Evolutionary conservation across 805 yeast species (phyloP).

Genomic region (Candida patagonica): DNA sequence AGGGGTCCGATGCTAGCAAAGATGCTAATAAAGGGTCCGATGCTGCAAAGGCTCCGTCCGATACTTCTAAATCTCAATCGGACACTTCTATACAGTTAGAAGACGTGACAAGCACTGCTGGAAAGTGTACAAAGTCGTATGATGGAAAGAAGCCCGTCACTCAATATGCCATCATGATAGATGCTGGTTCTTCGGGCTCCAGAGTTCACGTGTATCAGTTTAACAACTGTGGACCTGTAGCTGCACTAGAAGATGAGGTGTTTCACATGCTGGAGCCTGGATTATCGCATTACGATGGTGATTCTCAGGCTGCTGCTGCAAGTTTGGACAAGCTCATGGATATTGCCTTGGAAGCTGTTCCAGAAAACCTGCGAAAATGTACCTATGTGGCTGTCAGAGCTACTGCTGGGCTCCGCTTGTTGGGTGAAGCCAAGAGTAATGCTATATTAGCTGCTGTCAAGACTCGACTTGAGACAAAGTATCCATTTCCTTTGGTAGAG

Average conservation of each 20-base stretch:
- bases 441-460: constrained; percentile 72
- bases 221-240: constrained; percentile 78
- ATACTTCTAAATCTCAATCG: neutral
- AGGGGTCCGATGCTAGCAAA: no score
- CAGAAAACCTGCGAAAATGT: constrained; percentile 61
- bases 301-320: constrained; percentile 77
- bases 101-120: constrained; percentile 1
- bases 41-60: neutral
- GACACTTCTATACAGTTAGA: no score
- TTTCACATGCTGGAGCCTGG: constrained; percentile 93
- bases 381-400: constrained; percentile 96
- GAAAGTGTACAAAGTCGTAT: constrained; percentile 26
- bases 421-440: constrained; percentile 66
- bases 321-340: constrained; percentile 78
- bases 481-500: constrained; percentile 85
- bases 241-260: constrained; percentile 65
- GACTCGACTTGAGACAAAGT: constrained; percentile 62
- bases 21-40: neutral
- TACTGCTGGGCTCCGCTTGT: constrained; percentile 87
- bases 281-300: constrained; percentile 72
- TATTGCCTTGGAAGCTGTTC: constrained; percentile 67
- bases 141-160: constrained; percentile 33
- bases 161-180: constrained; percentile 85
- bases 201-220: constrained; percentile 91
- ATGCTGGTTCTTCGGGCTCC: constrained; percentile 97